Base-by-base conservation (phyloP, 495 filamentous ascomycete species). In the Zalerion maritima region DNA sequence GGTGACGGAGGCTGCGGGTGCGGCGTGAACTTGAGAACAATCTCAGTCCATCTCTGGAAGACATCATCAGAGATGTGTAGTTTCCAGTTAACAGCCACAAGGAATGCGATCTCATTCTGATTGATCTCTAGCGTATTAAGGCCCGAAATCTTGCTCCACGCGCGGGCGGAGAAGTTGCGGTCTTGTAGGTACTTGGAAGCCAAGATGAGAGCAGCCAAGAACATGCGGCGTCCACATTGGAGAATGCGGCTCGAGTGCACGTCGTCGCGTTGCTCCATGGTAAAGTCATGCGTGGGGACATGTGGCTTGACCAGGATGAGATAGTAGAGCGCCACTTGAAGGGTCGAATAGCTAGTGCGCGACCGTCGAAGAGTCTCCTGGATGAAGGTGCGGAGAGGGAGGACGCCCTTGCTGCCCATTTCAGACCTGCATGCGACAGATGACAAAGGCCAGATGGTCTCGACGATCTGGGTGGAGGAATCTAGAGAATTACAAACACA, bases 71-170 rank as follows among this genome's bases (percentile, higher is more conserved):
- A 74, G 40, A 97, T 84, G 50, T 97, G 89, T 23, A 97, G 70
- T 44, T 80, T 79, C 89, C 89, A 97, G 40, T 82, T 73, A 31
- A 97, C 81, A 8, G 86, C 83, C 28, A 75, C 50, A 12, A 96
- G 67, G 50, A 96, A 97, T 23, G 82, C 75, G 61, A 92, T 78
- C 57, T 97, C 89, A 49, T 94, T 96, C 40, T 81, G 74, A 56
- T 96, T 96, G 52, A 97, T 94, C 56, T 97, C 89, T 18, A 67
- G 55, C 0, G 81, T 83, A 40, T 81, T 81, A 21, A 96, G 62
- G 21, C 87, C 86, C 13, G 87, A 94, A 29, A 97, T 96, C 61
- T 91, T 94, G 51, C 89, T 94, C 89, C 89, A 97, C 13, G 89
- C 89, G 20, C 84, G 71, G 22, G 89, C 85, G 5, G 91, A 96